Conservation (phyloP, 176 grass and related monocot genomes). For the Phyllostachys edulis region DNA sequence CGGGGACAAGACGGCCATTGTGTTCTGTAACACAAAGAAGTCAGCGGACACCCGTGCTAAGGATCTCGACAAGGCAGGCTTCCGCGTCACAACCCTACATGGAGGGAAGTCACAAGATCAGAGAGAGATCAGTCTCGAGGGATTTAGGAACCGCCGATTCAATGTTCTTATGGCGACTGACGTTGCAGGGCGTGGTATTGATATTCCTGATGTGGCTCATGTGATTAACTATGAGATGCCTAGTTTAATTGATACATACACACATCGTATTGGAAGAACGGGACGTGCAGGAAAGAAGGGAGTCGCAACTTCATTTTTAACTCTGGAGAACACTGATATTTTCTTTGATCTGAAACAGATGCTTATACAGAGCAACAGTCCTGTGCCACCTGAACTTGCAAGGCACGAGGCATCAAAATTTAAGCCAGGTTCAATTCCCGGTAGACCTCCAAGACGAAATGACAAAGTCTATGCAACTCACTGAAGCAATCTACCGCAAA, state of each 20-base stretch:
- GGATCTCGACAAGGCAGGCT: slow-evolving; percentile 85
- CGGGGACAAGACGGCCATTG: slow-evolving; percentile 93
- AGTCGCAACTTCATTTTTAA: slow-evolving; percentile 82
- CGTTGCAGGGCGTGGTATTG: slow-evolving; percentile 96
- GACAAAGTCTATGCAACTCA: slow-evolving; percentile 70
- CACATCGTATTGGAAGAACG: slow-evolving; percentile 93
- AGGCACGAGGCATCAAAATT: slow-evolving; percentile 94
- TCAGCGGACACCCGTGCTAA: slow-evolving; percentile 76
- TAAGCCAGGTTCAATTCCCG: slow-evolving; percentile 82
- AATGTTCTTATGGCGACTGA: slow-evolving; percentile 99
- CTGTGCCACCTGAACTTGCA: slow-evolving; percentile 90
- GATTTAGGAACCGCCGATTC: slow-evolving; percentile 90
- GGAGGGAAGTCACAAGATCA: slow-evolving; percentile 98
- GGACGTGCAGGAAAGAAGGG: slow-evolving; percentile 96
- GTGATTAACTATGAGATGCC: slow-evolving; percentile 98
- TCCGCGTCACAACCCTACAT: slow-evolving; percentile 82
- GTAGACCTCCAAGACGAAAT: slow-evolving; percentile 84
- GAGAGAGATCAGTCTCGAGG: slow-evolving; percentile 92
- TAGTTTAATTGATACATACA: slow-evolving; percentile 76
- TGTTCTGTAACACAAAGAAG: slow-evolving; percentile 96
- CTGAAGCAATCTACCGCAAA: slow-evolving; percentile 19
- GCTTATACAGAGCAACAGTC: slow-evolving; percentile 92
- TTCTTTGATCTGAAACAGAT: slow-evolving; percentile 99
- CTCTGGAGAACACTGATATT: slow-evolving; percentile 69
- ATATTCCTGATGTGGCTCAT: slow-evolving; percentile 97